Percentiles rank a stretch among this genome's conserved stretches.
phyloP scores from a whole-genome alignment of 164 flowering plant species.

The Aristolochia contorta region DNA sequence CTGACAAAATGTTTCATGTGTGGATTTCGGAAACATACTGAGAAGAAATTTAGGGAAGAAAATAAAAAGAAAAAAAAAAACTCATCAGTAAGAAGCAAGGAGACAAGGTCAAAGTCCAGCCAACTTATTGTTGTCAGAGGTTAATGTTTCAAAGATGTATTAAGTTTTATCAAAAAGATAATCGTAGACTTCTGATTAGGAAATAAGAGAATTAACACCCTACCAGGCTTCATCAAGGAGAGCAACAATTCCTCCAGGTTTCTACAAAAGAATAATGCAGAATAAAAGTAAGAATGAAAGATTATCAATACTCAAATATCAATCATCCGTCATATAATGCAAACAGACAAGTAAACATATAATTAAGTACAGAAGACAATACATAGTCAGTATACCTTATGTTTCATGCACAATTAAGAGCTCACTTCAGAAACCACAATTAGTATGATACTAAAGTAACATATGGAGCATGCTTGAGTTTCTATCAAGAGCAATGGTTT shows the following conservation, averaged over 20 bases:
- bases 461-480: too few relatives aligned
- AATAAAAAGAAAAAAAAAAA: neutral
- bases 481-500: too few relatives aligned
- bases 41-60: neutral
- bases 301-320: neutral
- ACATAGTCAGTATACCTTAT: too few relatives aligned
- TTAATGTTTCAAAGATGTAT: neutral
- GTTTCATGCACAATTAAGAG: too few relatives aligned
- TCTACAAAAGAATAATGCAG: slow-evolving; percentile 37
- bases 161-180: neutral
- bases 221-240: slow-evolving; percentile 96
- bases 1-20: slow-evolving; percentile 77
- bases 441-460: too few relatives aligned
- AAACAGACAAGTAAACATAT: too few relatives aligned
- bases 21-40: slow-evolving; percentile 97
- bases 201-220: slow-evolving; percentile 6
- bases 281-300: slow-evolving; percentile 1
- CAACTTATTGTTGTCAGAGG: neutral
- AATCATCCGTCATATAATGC: too few relatives aligned
- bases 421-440: too few relatives aligned
- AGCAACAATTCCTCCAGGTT: slow-evolving; percentile 83
- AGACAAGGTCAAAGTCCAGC: neutral
- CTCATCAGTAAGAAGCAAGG: neutral
- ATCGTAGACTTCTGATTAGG: neutral
- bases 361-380: too few relatives aligned